phyloP scores from a whole-genome alignment of 495 filamentous ascomycete species.

The Gamarada debralockiae region DNA sequence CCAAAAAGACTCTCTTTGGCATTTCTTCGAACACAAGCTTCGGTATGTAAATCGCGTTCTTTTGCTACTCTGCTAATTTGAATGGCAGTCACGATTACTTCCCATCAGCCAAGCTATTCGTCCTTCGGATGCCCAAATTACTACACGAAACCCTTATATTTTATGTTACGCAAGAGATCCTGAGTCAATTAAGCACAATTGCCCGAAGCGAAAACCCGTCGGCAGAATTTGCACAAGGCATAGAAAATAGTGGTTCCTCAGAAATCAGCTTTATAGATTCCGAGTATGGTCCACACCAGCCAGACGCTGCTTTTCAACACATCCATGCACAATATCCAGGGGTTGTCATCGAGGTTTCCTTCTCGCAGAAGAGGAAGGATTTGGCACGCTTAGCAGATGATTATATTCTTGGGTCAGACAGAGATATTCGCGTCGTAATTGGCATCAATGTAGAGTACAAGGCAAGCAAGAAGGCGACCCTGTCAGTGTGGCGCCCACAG shows the following conservation, averaged over 20 bases:
- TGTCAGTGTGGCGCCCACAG: conserved; percentile 14
- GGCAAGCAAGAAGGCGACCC: conserved; percentile 5
- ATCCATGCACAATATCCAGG: conserved; percentile 16
- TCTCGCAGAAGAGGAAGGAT: conserved; percentile 18
- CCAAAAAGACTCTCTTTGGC: conserved; percentile 5
- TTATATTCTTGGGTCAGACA: conserved; percentile 20
- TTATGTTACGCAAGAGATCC: conserved; percentile 5
- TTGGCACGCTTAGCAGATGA: conserved; percentile 11
- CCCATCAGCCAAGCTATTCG: not conserved
- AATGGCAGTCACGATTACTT: conserved; percentile 17
- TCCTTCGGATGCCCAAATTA: conserved; percentile 9
- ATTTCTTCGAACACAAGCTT: conserved; percentile 7
- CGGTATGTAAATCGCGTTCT: not conserved
- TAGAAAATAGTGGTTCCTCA: conserved; percentile 9
- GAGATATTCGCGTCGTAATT: conserved; percentile 16
- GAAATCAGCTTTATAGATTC: conserved; percentile 1
- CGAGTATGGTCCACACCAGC: conserved; percentile 10
- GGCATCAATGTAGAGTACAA: conserved; percentile 18
- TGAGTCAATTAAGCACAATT: conserved; percentile 1
- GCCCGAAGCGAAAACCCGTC: conserved; percentile 1
- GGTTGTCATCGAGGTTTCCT: conserved; percentile 14
- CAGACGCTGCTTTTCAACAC: conserved; percentile 10
- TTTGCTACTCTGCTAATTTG: not conserved
- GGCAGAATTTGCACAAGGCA: conserved; percentile 6
- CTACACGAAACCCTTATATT: conserved; percentile 9